Base-by-base conservation (phyloP, 805 yeast species). In the Barnettozyma siamensis region DNA sequence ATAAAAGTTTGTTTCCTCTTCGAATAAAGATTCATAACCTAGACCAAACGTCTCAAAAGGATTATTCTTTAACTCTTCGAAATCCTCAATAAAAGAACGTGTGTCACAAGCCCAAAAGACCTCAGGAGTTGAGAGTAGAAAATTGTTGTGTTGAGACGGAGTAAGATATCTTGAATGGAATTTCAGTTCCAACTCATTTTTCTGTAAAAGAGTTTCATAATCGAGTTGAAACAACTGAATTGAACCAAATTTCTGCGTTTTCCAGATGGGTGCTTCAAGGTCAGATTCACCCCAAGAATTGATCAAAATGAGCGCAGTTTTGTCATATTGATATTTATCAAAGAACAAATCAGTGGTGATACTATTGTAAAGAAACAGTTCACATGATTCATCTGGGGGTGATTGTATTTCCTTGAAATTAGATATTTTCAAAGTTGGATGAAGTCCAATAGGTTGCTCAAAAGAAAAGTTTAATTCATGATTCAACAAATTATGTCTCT, bases 251-350 rank as follows among this genome's bases (percentile, higher is more conserved):
- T 62, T 50, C 3, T 50, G 44, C 7, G 64, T 63, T 23, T 60
- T 59, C 68, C 77, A 78, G 27, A 62, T 69, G 5, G 84, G 84
- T 27, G 68, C 66, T 48, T 78, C 84, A 19, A 78, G 58, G 50
- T 78, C 80, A n/a, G 67, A 61, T 39, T 73, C 76, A 3, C 83
- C 83, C 70, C 73, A 73, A 1, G 69, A 55, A 2, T 62, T 64
- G 2, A 70, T 28, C 13, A 75, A 60, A n/a, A 55, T 47, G 32
- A 43, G 42, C 18, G 21, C 39, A n/a, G 60, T 51, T 19, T 60
- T 63, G 26, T 66, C 56, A 19, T 74, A 65, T 53, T 78, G 80
- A 53, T 74, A 77, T 51, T 64, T 64, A 58, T 78, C 83, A n/a
- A 76, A 63, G 50, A 78, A 75, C 17, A 77, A 41, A 15, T 63